Conservation (phyloP, 768 basidiomycete species). For the Tylopilus sp. region DNA sequence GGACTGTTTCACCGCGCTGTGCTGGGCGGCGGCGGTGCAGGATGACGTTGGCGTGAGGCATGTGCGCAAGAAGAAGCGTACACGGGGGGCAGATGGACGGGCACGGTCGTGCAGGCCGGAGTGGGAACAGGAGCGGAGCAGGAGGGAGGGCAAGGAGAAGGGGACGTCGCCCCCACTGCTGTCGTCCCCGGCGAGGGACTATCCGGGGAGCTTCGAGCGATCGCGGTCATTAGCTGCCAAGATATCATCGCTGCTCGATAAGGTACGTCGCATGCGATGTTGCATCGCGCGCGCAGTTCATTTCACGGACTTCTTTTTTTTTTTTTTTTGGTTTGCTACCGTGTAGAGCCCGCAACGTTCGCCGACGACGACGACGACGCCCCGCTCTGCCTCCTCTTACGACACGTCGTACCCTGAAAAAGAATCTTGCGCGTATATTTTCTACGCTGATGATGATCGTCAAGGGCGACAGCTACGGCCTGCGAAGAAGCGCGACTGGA, state of each 20-base stretch:
- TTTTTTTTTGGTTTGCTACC: too few relatives aligned
- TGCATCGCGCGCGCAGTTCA: not conserved
- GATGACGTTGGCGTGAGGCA: conserved; percentile 23
- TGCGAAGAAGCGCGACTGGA: conserved; percentile 14
- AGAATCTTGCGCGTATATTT: conserved; percentile 5
- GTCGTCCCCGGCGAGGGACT: not conserved
- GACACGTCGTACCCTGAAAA: conserved; percentile 11
- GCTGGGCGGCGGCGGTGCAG: conserved; percentile 36
- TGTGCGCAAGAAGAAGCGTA: not conserved
- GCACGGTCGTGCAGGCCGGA: conserved; percentile 16
- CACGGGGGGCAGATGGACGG: too few relatives aligned
- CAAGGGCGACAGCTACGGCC: too few relatives aligned
- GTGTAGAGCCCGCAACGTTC: not conserved
- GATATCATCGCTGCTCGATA: conserved; percentile 14
- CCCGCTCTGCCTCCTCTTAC: conserved; percentile 8
- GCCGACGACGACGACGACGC: not conserved
- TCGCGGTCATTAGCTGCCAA: conserved; percentile 18
- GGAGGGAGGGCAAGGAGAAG: too few relatives aligned
- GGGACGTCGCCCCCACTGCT: not conserved
- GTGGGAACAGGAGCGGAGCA: not conserved
- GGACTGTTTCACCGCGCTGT: conserved; percentile 38
- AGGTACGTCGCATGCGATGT: conserved; percentile 15
- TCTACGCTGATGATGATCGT: conserved; percentile 22
- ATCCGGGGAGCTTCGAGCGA: conserved; percentile 9
- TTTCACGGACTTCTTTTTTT: not conserved